Percentiles rank a stretch among this genome's conserved stretches.
Conservation (phyloP, 768 basidiomycete genomes). For the Pisolithus albus region DNA sequence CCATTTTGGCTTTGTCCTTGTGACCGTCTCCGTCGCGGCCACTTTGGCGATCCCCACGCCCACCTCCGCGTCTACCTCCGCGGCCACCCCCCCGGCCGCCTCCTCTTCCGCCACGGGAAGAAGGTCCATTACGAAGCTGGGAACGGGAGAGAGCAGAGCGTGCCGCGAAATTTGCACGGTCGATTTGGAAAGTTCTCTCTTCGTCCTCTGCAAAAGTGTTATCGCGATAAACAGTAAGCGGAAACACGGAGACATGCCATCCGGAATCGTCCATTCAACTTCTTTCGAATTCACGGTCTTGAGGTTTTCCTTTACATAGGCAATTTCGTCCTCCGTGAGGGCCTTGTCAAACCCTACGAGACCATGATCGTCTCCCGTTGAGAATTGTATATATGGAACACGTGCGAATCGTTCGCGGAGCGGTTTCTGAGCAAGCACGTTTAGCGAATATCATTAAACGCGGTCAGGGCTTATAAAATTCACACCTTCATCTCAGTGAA, state of each 20-base stretch:
- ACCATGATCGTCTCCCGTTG: slow-evolving; percentile 39
- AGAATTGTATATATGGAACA: slow-evolving; percentile 42
- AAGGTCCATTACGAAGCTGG: slow-evolving; percentile 31
- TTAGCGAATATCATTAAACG: not conserved
- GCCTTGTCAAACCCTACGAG: slow-evolving; percentile 54
- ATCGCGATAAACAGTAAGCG: not conserved
- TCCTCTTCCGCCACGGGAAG: slow-evolving; percentile 40
- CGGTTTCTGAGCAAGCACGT: slow-evolving; percentile 28
- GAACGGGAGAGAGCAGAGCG: slow-evolving; percentile 37
- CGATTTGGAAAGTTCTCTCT: slow-evolving; percentile 66
- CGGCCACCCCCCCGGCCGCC: slow-evolving; percentile 33
- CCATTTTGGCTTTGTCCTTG: slow-evolving; percentile 12
- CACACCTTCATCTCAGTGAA: slow-evolving; percentile 56
- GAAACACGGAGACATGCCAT: slow-evolving; percentile 38
- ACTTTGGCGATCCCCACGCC: slow-evolving; percentile 26
- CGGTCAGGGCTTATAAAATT: not conserved
- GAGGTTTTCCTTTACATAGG: slow-evolving; percentile 58
- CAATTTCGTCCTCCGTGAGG: slow-evolving; percentile 65
- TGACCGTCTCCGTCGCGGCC: slow-evolving; percentile 19
- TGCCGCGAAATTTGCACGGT: slow-evolving; percentile 66
- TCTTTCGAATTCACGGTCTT: slow-evolving; percentile 58
- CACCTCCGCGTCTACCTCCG: slow-evolving; percentile 29
- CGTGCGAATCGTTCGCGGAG: slow-evolving; percentile 42
- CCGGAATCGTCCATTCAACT: slow-evolving; percentile 57
- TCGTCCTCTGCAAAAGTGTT: slow-evolving; percentile 47